Evolutionary conservation across 2,329 filamentous ascomycete genomes (phyloP).

Genomic region (Aspergillus viridinutans): DNA sequence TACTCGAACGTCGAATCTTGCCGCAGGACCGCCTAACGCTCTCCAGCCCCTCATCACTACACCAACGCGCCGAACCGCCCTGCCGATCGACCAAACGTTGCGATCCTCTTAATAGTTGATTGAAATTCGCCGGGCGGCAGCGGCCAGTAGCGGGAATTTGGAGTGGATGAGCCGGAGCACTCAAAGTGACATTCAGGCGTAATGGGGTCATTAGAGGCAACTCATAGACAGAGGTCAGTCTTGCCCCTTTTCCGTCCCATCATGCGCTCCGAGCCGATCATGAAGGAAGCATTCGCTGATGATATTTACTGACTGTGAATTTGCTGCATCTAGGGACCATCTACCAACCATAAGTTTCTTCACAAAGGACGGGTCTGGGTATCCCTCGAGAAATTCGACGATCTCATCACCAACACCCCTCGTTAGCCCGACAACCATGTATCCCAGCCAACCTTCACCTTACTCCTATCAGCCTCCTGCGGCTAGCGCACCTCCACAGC

Average conservation of each 20-base stretch:
- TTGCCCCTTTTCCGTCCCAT: constrained; percentile 1
- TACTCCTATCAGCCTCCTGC: constrained; percentile 40
- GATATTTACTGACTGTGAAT: constrained; percentile 19
- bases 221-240: constrained; percentile 35
- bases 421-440: constrained; percentile 42
- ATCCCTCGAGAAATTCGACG: constrained; percentile 29
- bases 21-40: background rate
- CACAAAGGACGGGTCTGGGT: constrained; percentile 36
- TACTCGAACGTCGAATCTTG: background rate
- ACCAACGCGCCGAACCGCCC: background rate
- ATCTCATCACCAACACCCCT: constrained; percentile 37
- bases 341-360: constrained; percentile 43
- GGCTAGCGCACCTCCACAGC: constrained; percentile 27
- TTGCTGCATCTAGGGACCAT: constrained; percentile 32
- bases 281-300: background rate
- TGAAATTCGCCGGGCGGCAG: background rate
- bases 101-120: background rate
- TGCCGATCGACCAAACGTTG: background rate
- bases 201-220: constrained; percentile 39
- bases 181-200: constrained; percentile 16
- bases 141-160: background rate
- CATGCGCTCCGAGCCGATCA: background rate
- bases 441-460: constrained; percentile 37
- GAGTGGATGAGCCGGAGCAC: background rate
- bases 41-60: background rate